Base-by-base conservation (phyloP, 1,284 basidiomycete species). In the Gastroboletus turbinatus region DNA sequence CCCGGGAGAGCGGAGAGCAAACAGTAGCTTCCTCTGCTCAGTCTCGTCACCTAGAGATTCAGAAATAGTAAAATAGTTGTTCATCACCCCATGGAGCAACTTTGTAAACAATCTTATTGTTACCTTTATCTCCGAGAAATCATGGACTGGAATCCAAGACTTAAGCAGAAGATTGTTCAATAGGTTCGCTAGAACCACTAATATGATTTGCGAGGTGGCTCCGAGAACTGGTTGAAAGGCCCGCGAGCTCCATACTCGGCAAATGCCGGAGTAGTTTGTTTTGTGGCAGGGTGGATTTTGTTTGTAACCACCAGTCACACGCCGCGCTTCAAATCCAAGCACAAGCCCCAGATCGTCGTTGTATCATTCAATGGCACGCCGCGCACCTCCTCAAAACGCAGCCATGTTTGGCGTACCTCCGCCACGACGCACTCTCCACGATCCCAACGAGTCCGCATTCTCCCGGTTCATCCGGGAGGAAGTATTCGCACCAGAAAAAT, bases 401-500 rank as follows among this genome's bases (percentile, higher is more conserved):
- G 76, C 79, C 58, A 79, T 84, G 66, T 79, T 85, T 60, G 73
- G 81, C 35, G 75, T 75, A 57, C 73, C 75, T 54, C 66, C 60
- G 55, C 68, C 64, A 48, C 74, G 67, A 63, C 76, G 70, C 56
- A 70, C 70, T 58, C 72, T 67, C 54, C 68, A 65, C 53, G 84
- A 87, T 68, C 77, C 84, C 11, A 78, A 87, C 70, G 86, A 87
- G 64, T 79, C 81, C 53, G 67, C 75, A 27, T 80, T 88, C 63
- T 78, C 79, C 30, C 76, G 77, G 56, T 87, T 88, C 70, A 65
- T 88, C 56, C 78, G 84, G 55, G 83, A 83, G 57, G 82, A 91
- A 73, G 75, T 90, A 36, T 80, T 80, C 56, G 79, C 87, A 44
- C 84, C 85, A 8, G 87, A 90, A 61, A 90, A 91, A 70, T 63